phyloP scores from a whole-genome alignment of 139 green algal genomes.

The Edaphochlamys debaryana region DNA sequence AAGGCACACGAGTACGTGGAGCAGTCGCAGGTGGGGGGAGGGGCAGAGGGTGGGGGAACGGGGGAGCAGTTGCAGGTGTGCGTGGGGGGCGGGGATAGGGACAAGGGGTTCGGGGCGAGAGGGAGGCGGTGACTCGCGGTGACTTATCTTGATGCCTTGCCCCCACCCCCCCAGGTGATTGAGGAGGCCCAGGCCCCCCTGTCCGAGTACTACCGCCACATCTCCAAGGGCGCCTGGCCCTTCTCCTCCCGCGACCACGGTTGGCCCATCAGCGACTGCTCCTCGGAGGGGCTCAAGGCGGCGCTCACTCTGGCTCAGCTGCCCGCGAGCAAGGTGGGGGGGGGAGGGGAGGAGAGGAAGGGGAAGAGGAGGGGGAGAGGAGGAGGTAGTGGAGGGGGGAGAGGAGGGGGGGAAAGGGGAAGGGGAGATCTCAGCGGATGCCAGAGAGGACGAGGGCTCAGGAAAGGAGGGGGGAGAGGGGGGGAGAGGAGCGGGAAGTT shows the following conservation, averaged over 20 bases:
- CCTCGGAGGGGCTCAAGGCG: slow-evolving; percentile 87
- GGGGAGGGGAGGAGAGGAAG: neutral
- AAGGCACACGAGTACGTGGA: slow-evolving; percentile 88
- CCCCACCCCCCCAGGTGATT: slow-evolving; percentile 55
- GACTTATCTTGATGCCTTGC: too few species aligned
- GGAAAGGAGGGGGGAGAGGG: too few species aligned
- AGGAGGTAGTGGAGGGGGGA: too few species aligned
- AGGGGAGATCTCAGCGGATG: neutral
- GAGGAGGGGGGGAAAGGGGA: too few species aligned
- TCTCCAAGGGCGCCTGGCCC: slow-evolving; percentile 96
- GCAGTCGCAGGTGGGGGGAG: slow-evolving; percentile 66
- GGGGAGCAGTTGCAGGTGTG: neutral
- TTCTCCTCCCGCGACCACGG: slow-evolving; percentile 96
- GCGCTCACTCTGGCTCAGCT: slow-evolving; percentile 71
- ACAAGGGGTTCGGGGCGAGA: too few species aligned
- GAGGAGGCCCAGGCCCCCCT: slow-evolving; percentile 72
- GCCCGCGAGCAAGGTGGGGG: slow-evolving; percentile 52
- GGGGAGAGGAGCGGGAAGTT: too few species aligned
- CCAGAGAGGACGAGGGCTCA: too few species aligned
- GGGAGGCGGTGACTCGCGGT: too few species aligned
- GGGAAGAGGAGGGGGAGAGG: neutral
- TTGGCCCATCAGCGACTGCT: slow-evolving; percentile 99
- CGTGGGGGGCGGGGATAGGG: too few species aligned
- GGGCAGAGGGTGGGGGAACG: neutral
- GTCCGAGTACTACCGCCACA: slow-evolving; percentile 91